Evolutionary conservation across 805 yeast genomes (phyloP).

Genomic region (Myxozyma neglecta): DNA sequence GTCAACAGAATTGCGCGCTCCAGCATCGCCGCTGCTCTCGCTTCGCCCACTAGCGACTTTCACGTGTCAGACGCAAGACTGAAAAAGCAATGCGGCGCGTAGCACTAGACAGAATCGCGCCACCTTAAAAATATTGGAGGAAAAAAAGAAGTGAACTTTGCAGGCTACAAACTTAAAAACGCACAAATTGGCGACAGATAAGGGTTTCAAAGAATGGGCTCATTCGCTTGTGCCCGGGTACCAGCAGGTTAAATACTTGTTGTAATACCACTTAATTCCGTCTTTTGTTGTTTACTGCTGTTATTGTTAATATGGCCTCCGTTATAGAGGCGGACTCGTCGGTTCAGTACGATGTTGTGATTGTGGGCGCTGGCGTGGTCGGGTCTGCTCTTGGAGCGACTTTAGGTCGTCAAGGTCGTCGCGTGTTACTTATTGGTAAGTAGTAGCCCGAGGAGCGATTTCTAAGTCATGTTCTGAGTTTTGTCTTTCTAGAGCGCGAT

Average conservation of each 20-base stretch:
- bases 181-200: neutral
- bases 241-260: neutral
- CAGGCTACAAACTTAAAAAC: too few species aligned
- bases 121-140: neutral
- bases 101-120: conserved; percentile 2
- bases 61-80: too few species aligned
- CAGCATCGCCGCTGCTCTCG: too few species aligned
- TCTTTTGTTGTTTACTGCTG: neutral
- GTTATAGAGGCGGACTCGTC: neutral
- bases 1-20: neutral
- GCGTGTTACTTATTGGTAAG: conserved; percentile 57
- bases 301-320: neutral
- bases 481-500: conserved; percentile 61
- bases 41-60: too few species aligned
- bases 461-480: neutral
- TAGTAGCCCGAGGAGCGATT: neutral
- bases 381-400: conserved; percentile 93
- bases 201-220: neutral
- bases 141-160: neutral
- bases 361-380: conserved; percentile 98
- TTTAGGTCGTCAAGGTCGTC: conserved; percentile 84
- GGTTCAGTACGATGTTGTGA: conserved; percentile 68
- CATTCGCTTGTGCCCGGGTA: neutral
- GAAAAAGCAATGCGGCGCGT: neutral
- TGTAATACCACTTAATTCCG: neutral